Base-by-base conservation (phyloP, 2,329 filamentous ascomycete genomes). In the Colletotrichum cereale region DNA sequence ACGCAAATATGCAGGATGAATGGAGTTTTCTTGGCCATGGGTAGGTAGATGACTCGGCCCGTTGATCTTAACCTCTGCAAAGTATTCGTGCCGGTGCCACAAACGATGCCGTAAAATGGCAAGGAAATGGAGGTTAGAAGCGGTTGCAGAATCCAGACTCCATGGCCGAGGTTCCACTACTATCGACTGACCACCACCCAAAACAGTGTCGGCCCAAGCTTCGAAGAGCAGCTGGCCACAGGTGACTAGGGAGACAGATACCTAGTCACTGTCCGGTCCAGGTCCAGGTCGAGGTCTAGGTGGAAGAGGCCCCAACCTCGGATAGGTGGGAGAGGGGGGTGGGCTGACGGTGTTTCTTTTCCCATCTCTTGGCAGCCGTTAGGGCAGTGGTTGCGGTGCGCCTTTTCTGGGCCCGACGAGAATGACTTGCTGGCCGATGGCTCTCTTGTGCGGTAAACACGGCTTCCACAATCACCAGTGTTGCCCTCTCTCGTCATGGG, bases 311-410 rank as follows among this genome's bases (percentile, higher is more conserved):
- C 21, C 50, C 31, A 47, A 56, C 64, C 40, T 38, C 42, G 44
- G 44, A 67, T 44, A 52, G 48, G 40, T 38, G 48, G 47, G 31
- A 16, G 31, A 18, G 21, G 40, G 52, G 55, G n/a, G 55, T 62
- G 31, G 26, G 26, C 24, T 34, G 21, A 57, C 40, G 58, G 64
- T 52, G 36, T 71, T 68, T 68, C 57, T 71, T 71, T 71, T 71
- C 26, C 24, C 52, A 44, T 31, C 7, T 52, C 65, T 71, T 71
- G 68, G 68, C 68, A 71, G 65, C 68, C 65, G 68, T 71, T 71
- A 58, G 56, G 47, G 56, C n/a, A n/a, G 53, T 62, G 67, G 48
- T 62, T 48, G 29, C 38, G 31, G 31, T 56, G 52, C 31, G 52
- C 55, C 56, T 56, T 60, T 67, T 71, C 34, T 55, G 29, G 62